These are phyloP conservation scores for Talaromyces trachyspermus DNA, from an alignment of 495 filamentous ascomycete genomes.

Conservation along the genomic window DNA sequence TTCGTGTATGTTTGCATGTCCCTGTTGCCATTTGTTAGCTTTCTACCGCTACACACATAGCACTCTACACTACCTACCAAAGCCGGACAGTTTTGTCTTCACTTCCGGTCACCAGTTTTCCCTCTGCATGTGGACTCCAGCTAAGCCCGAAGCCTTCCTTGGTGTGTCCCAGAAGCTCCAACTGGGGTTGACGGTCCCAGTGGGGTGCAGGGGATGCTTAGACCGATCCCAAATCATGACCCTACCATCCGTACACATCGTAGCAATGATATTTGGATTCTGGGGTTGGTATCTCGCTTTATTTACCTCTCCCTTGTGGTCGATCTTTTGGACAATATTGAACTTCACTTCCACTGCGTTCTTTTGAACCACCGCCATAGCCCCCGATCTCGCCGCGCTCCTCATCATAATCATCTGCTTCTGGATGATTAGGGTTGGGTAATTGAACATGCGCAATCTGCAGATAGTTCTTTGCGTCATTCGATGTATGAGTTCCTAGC, in stretches of 20 bases:
- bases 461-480: slow-evolving; percentile 81
- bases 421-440: slow-evolving; percentile 67
- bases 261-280: slow-evolving; percentile 95
- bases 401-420: slow-evolving; percentile 81
- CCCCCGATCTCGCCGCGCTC: slow-evolving; percentile 88
- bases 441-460: slow-evolving; percentile 91
- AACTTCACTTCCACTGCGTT: slow-evolving; percentile 67
- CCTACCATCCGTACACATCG: slow-evolving; percentile 78
- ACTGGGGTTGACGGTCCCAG: slow-evolving; percentile 68
- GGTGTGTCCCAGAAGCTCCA: slow-evolving; percentile 78
- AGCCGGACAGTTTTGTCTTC: slow-evolving; percentile 85
- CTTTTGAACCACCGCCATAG: slow-evolving; percentile 62
- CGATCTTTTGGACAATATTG: slow-evolving; percentile 88
- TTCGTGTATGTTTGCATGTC: slow-evolving; percentile 66
- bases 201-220: slow-evolving; percentile 73
- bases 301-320: slow-evolving; percentile 95
- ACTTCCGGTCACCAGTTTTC: slow-evolving; percentile 80
- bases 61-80: slow-evolving; percentile 53
- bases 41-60: neutral
- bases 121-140: slow-evolving; percentile 82
- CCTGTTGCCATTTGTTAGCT: slow-evolving; percentile 36
- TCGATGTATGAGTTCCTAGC: slow-evolving; percentile 90
- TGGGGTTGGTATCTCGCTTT: slow-evolving; percentile 97
- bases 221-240: slow-evolving; percentile 93
- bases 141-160: slow-evolving; percentile 89